Percentiles rank a stretch among this genome's conserved stretches.
Conservation (phyloP, 139 green algal genomes). For the Micromonas pusilla region DNA sequence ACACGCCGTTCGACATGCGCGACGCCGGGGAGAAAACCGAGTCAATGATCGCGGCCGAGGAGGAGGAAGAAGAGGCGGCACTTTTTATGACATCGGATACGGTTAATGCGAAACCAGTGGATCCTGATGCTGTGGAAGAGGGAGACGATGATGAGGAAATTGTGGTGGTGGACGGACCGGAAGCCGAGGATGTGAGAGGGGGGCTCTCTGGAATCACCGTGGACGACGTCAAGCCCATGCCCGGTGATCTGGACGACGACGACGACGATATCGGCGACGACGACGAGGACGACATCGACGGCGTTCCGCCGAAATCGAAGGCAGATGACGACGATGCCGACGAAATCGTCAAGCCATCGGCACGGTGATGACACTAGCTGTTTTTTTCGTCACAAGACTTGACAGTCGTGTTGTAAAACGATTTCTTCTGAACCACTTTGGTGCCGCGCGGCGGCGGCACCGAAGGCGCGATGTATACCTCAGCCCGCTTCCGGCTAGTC, state of each 20-base stretch:
- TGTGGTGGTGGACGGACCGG: neutral
- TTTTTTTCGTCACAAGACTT: neutral
- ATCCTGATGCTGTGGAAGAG: neutral
- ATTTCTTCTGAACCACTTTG: no score
- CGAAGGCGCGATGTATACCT: neutral
- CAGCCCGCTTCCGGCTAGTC: neutral
- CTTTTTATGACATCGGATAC: neutral
- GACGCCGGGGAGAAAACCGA: neutral
- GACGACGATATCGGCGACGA: slow-evolving; percentile 9
- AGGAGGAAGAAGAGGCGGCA: neutral
- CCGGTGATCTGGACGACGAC: neutral
- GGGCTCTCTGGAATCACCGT: slow-evolving; percentile 1
- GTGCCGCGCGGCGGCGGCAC: no score
- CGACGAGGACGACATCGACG: neutral
- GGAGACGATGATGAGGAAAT: slow-evolving; percentile 10
- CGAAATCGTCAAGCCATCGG: no score
- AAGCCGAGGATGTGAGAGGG: neutral
- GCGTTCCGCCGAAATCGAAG: neutral
- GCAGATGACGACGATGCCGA: neutral
- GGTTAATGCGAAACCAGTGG: neutral
- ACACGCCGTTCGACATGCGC: neutral
- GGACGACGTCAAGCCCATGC: neutral
- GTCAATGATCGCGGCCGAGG: neutral
- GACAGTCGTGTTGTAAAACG: neutral
- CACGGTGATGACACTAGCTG: neutral